Evolutionary conservation across 805 yeast species (phyloP), one percentile per base, ranked within the genome.

Genomic region (Candida fluviatilis): DNA sequence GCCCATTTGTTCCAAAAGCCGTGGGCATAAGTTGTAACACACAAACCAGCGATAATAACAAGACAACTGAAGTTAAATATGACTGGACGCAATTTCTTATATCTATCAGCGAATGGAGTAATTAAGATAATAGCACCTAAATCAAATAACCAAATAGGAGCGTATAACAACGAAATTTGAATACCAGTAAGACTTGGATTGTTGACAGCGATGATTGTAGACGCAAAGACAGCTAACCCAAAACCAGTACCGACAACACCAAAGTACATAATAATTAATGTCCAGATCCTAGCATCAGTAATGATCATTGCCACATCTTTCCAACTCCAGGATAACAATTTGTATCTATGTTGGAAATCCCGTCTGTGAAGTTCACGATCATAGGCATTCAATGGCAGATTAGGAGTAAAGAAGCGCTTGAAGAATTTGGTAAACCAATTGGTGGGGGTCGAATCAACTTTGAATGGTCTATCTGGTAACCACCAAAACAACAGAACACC

Each of bases 111-210:
- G 47, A 86, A 67, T 12, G 95, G 95, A 2, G 95, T 86, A 41
- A 87, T 63, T 12, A 81, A 50, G 28, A 86, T 52, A 48, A 86
- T 86, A 2, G 86, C 88, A n/a, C 77, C 80, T 35, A 84, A 62
- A 57, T 86, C 95, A 58, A 84, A 85, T 31, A 87, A 63, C 95
- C 95, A 86, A 48, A 86, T 87, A 18, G 95, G 95, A 5, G 95
- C 95, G 47, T 83, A 82, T 38, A 86, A 66, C 33, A 86, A 69
- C 2, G 90, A 82, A 18, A 87, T 76, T 40, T 79, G 65, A 48
- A 87, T 83, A 2, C 86, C 76, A 2, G 78, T 60, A 45, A 83
- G 64, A 4, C 54, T 47, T 2, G 90, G 80, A 54, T 84, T 78
- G 45, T 81, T 78, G 4, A 75, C 73, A 34, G 70, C 60, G 49